Evolutionary conservation across 176 grass and related monocot genomes (phyloP).

Genomic region (Phoenix roebelenii): DNA sequence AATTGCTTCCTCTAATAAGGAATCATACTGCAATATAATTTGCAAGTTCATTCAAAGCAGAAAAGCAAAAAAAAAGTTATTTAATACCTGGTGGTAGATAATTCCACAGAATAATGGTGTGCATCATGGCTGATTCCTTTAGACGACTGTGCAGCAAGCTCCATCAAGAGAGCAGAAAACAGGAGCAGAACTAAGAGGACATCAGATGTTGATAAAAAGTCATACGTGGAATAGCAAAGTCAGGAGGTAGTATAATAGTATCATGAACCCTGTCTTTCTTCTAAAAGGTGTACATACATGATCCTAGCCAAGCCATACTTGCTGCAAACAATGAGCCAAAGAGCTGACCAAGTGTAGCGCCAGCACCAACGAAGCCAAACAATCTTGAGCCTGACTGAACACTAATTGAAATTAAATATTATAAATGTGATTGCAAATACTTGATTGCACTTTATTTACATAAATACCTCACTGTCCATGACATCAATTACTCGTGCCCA

Average conservation of each 20-base stretch:
- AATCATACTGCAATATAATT: no score
- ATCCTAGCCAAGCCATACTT: conserved; percentile 81
- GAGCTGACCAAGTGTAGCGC: conserved; percentile 86
- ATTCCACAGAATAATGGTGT: conserved; percentile 36
- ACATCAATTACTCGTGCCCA: conserved; percentile 93
- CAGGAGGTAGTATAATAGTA: not conserved
- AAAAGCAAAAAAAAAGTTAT: not conserved
- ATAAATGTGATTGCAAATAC: conserved; percentile 3
- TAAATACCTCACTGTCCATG: conserved; percentile 84
- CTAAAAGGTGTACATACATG: conserved; percentile 41
- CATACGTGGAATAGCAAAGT: conserved; percentile 4
- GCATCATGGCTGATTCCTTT: conserved; percentile 70
- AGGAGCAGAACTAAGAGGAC: conserved; percentile 58
- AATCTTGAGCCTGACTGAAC: conserved; percentile 97
- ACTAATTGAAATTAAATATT: conserved; percentile 30
- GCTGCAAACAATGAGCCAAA: conserved; percentile 87
- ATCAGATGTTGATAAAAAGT: conserved; percentile 10
- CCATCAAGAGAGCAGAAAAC: conserved; percentile 77
- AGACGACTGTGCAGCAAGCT: conserved; percentile 65
- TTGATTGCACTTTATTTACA: not conserved
- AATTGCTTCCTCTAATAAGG: no score
- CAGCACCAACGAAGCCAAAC: conserved; percentile 88
- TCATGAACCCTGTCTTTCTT: no score
- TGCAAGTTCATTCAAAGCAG: no score
- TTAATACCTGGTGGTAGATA: conserved; percentile 37